Base-by-base conservation (phyloP, 345 rosid genomes). In the Lepidium didymum region DNA sequence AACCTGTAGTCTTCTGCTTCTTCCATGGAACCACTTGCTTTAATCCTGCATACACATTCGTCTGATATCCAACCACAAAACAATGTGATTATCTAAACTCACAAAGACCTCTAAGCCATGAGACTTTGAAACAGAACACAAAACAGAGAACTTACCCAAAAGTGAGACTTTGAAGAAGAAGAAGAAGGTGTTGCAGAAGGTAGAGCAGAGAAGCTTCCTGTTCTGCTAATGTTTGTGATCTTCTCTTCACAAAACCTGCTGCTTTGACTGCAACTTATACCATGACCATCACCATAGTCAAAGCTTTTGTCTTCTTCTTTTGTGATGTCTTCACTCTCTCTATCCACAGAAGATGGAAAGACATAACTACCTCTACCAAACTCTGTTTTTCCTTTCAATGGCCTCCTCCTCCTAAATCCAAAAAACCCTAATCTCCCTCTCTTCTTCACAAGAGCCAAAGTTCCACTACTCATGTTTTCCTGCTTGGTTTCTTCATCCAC, bases 11-110 rank as follows among this genome's bases (percentile, higher is more conserved):
- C 74, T 79, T 85, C 72, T 73, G 80, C 65, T 74, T 72, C 79
- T 68, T 85, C 96, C 92, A 83, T 38, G 86, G 86, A 65, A 84
- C 81, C 67, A 76, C 91, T 46, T 83, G 87, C 81, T 84, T 91
- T 73, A 89, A 64, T 23, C 97, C 86, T 53, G 80, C 86, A 54
- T 73, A 89, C 67, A 91, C 64, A 49, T 76, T 77, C 10, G 79
- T 82, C 97, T 91, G 86, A 75, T n/a, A n/a, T 68, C 67, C 70
- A 69, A 63, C 43, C 18, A 68, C 41, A 74, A 61, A 44, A 52
- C 10, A 29, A 19, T 42, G 15, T 29, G 55, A 7, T n/a, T n/a
- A 13, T 0, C 12, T 6, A 14, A 2, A 43, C 11, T 16, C 23
- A 55, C n/a, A 33, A 53, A 55, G 27, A 55, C 13, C 27, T 54